Base-by-base conservation (phyloP, 805 yeast species). In the Saturnispora serradocipensis region DNA sequence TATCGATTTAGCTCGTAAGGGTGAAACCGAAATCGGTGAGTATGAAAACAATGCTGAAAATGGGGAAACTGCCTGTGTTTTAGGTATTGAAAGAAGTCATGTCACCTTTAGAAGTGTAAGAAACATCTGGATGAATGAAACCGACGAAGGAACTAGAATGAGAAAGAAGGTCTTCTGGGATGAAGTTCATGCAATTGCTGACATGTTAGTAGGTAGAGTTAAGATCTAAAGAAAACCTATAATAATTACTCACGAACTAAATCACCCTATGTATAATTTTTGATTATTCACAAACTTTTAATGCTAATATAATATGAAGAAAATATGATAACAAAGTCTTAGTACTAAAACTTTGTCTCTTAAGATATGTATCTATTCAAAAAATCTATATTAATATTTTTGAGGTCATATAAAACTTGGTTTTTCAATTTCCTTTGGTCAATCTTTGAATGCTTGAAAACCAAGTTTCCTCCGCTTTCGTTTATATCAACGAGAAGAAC, bases 91-190 rank as follows among this genome's bases (percentile, higher is more conserved):
- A 64, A 80, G 87, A 46, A 81, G 95, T 13, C 87, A 84, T 62
- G 73, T 91, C 62, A 78, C 69, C 53, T 89, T 86, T 72, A 76
- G 87, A 10, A 74, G 93, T 9, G 77, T 93, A 52, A 77, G 86
- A 65, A 78, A 76, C 54, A 74, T 91, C 58, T 90, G 86, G 70
- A 95, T 90, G 64, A 84, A 73, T 64, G 98, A 93, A 69, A 88
- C 98, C 16, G 88, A 87, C 59, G 66, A 86, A 36, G 73, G 70
- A 22, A 79, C 73, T 67, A 84, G 99, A 74, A 83, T 93, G 79
- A 96, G 98, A 61, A 89, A 87, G 73, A 71, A 74, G 53, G 83
- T 89, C 47, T 88, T 86, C 69, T 93, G 99, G 99, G 73, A 75
- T 46, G 74, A 74, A 30, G 72, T 83, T 48, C 77, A 95, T 63